Percentiles rank a stretch among this genome's conserved stretches.
Evolutionary conservation across 1,139 yeast genomes (phyloP).

Genomic region (Candida pseudocylindracea): DNA sequence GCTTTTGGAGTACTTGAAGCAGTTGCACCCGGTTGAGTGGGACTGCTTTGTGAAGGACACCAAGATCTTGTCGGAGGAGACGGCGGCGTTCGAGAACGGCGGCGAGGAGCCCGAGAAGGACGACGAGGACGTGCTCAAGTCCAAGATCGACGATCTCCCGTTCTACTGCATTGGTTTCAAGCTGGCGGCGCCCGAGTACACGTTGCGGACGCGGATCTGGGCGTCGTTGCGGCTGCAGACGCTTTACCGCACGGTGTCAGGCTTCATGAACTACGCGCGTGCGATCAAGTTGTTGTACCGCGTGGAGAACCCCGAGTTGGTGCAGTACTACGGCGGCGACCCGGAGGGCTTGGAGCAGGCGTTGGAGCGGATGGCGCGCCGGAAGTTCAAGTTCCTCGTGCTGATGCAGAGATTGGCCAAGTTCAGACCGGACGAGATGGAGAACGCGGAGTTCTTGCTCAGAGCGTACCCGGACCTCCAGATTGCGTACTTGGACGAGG

Average conservation of each 20-base stretch:
- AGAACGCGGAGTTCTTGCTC: conserved; percentile 90
- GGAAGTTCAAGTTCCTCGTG: conserved; percentile 92
- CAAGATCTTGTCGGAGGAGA: conserved; percentile 94
- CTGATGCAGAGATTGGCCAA: conserved; percentile 97
- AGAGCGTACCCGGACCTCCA: conserved; percentile 98
- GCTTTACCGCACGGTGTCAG: conserved; percentile 93
- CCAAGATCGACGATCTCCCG: conserved; percentile 91
- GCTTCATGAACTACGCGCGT: conserved; percentile 97
- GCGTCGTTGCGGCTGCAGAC: conserved; percentile 98
- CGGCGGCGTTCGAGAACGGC: conserved; percentile 54
- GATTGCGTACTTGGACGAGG: conserved; percentile 96
- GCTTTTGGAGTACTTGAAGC: conserved; percentile 85
- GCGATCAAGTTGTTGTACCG: conserved; percentile 93
- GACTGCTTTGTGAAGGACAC: conserved; percentile 98
- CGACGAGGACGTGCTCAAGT: conserved; percentile 55
- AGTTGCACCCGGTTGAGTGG: conserved; percentile 98
- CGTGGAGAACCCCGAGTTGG: conserved; percentile 98
- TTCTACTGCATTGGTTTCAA: conserved; percentile 98
- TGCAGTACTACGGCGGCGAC: conserved; percentile 94
- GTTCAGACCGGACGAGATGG: conserved; percentile 93
- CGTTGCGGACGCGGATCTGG: conserved; percentile 97
- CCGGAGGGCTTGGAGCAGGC: conserved; percentile 92
- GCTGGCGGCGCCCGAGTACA: conserved; percentile 98
- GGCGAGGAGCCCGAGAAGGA: conserved; percentile 46
- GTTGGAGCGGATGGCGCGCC: conserved; percentile 96